These are phyloP conservation scores for Didymella arachidicola DNA, from an alignment of 2,329 filamentous ascomycete species.

Conservation along the genomic window DNA sequence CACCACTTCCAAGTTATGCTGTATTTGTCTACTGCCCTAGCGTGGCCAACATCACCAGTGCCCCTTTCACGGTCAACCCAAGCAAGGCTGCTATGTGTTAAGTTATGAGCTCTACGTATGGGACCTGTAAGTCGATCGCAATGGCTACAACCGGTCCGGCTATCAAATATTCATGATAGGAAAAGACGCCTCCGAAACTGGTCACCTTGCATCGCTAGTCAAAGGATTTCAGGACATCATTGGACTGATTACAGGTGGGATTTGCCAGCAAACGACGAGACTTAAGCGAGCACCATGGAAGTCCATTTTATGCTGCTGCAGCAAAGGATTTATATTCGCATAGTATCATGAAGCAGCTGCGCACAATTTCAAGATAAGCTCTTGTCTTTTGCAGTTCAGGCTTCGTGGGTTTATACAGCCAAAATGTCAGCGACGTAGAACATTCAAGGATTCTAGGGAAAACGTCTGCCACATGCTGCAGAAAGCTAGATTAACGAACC, in stretches of 20 bases:
- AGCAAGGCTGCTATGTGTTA: not conserved
- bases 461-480: not conserved
- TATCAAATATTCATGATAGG: not conserved
- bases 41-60: not conserved
- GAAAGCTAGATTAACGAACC: not conserved
- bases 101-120: not conserved
- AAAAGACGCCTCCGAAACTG: not conserved
- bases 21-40: not conserved
- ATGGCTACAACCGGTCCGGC: not conserved
- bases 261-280: too few species aligned
- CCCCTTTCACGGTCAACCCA: not conserved
- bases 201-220: not conserved
- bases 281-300: too few species aligned
- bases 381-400: too few species aligned
- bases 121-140: not conserved
- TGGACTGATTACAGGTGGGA: too few species aligned
- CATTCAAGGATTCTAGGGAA: not conserved
- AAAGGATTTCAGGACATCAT: too few species aligned
- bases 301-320: too few species aligned
- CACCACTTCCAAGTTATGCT: not conserved
- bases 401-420: too few species aligned
- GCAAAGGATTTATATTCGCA: too few species aligned
- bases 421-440: not conserved
- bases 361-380: too few species aligned
- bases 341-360: too few species aligned